Evolutionary conservation across 495 filamentous ascomycete species (phyloP).

Genomic region (Jackrogersella minutella): DNA sequence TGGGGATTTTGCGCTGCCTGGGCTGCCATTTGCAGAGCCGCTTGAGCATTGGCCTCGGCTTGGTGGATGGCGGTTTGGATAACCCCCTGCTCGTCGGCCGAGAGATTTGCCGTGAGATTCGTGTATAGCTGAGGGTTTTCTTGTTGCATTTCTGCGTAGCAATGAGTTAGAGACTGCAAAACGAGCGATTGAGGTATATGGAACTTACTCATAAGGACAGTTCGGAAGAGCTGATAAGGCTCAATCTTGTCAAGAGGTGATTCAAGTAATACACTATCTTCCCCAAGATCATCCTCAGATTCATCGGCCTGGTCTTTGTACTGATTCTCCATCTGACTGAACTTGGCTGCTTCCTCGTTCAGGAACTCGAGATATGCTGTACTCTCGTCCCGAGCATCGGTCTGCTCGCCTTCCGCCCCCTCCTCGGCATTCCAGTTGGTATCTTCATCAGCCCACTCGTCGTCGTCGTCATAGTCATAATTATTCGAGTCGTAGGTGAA

Average conservation of each 20-base stretch:
- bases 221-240: slow-evolving; percentile 87
- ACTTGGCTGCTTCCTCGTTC: slow-evolving; percentile 91
- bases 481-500: slow-evolving; percentile 73
- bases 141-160: slow-evolving; percentile 78
- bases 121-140: slow-evolving; percentile 91
- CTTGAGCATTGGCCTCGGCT: slow-evolving; percentile 66
- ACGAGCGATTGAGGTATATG: not conserved
- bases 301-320: slow-evolving; percentile 61
- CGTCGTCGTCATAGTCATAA: slow-evolving; percentile 77
- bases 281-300: slow-evolving; percentile 87
- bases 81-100: slow-evolving; percentile 79
- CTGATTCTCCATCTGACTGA: slow-evolving; percentile 59
- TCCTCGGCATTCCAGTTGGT: slow-evolving; percentile 61
- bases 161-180: slow-evolving; percentile 35
- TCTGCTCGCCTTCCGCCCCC: slow-evolving; percentile 59
- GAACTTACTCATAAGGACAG: slow-evolving; percentile 81
- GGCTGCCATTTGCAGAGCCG: slow-evolving; percentile 42
- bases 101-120: slow-evolving; percentile 77
- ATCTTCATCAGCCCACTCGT: slow-evolving; percentile 78
- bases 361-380: slow-evolving; percentile 95
- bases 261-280: slow-evolving; percentile 91
- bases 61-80: slow-evolving; percentile 82
- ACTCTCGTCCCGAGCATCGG: slow-evolving; percentile 85
- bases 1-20: slow-evolving; percentile 39
- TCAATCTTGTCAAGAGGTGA: slow-evolving; percentile 94